These are phyloP conservation scores for Paramecium sexaurelia DNA, from an alignment of 73 alveolate genomes.

Conservation along the genomic window DNA sequence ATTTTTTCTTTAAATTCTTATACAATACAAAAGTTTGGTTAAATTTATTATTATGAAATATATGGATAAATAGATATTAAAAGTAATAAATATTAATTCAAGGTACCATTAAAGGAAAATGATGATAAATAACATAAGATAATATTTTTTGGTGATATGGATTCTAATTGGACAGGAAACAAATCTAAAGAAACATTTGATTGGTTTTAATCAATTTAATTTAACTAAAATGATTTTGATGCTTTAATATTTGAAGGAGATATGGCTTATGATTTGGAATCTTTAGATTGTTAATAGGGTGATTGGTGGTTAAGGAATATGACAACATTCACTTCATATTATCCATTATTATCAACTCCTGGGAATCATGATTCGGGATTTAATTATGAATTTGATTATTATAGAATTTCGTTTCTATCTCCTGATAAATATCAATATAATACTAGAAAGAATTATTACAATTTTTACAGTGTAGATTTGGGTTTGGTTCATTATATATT, in stretches of 20 bases:
- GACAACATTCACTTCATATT: slow-evolving; percentile 21
- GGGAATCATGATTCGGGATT: slow-evolving; percentile 57
- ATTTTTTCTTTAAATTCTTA: neutral
- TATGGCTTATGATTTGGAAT: slow-evolving; percentile 54
- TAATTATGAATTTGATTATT: neutral
- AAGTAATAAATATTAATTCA: neutral
- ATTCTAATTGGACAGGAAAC: slow-evolving; percentile 20
- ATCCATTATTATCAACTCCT: neutral
- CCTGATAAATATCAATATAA: neutral
- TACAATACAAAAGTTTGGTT: neutral
- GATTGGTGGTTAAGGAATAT: slow-evolving; percentile 52
- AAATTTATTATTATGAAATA: neutral
- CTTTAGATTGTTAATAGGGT: neutral
- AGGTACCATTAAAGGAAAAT: neutral
- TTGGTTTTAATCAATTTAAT: neutral
- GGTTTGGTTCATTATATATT: slow-evolving; percentile 29
- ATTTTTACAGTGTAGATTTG: slow-evolving; percentile 24
- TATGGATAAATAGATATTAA: neutral
- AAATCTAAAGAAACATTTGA: slow-evolving; percentile 26
- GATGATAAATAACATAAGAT: neutral
- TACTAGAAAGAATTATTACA: neutral
- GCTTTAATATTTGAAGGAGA: neutral
- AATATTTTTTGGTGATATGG: slow-evolving; percentile 51
- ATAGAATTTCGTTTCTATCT: slow-evolving; percentile 16
- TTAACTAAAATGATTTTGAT: neutral